Base-by-base conservation (phyloP, 2,329 filamentous ascomycete genomes). In the Penicillium sp. region DNA sequence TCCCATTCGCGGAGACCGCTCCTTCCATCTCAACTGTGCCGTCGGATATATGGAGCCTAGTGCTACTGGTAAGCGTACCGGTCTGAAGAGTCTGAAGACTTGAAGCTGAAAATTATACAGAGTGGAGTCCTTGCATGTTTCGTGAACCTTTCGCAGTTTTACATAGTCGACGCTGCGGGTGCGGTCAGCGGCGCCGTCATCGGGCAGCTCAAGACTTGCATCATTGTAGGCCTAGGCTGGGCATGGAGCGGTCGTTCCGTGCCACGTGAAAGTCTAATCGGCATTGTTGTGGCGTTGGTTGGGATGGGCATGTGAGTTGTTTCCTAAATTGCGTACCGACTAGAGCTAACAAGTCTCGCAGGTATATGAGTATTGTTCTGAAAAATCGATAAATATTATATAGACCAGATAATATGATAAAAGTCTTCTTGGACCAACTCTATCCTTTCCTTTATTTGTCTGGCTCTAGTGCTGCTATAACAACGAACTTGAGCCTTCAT, bases 101-200 rank as follows among this genome's bases (percentile, higher is more conserved):
- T 17, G 4, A 35, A n/a, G 45, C 35, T 61, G 56, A 64, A 26
- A 9, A 26, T 7, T 21, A 31, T 21, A 11, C 50, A 69, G 67
- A 69, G 67, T 48, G 67, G 67, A 11, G 35, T 69, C 3, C 59
- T 68, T n/a, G 67, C 67, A 13, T 68, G 65, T 41, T 55, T 69
- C 3, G 67, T 69, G 51, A 69, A 69, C 26, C 62, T 69, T 19
- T 68, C 67, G 4, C 66, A 67, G 11, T 67, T 68, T n/a, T 69
- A 67, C 23, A 69, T 73, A n/a, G 70, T 72, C 47, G 69, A 71
- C 17, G 67, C 66, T 0, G 73, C 75, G 2, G 87, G 87, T 0
- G 85, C 87, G 0, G 86, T 90, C 4, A 86, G 86, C 7, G 88
- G 86, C 67, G 89, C 87, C 0, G 86, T 90, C 0, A 86, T 90